phyloP scores from a whole-genome alignment of 1,139 yeast genomes.

The Meyerozyma athensensis region DNA sequence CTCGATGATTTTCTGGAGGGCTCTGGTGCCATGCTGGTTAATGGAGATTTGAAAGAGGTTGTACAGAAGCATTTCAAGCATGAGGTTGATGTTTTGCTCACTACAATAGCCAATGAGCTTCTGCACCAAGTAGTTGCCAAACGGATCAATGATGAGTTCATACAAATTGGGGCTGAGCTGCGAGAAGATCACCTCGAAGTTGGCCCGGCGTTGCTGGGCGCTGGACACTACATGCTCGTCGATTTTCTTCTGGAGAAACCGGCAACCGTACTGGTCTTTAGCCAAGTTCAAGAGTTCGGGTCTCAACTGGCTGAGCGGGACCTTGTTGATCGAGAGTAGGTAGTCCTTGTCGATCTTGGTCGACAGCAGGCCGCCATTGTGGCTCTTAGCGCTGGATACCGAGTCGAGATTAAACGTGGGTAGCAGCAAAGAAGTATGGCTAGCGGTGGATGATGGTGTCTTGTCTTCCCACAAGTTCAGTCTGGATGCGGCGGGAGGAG shows the following conservation, averaged over 20 bases:
- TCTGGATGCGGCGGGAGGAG: conserved; percentile 26
- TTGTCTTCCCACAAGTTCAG: conserved; percentile 15
- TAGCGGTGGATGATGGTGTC: conserved; percentile 3
- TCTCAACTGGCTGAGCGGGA: conserved; percentile 32
- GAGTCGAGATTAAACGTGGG: conserved; percentile 26
- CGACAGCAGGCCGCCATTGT: conserved; percentile 1
- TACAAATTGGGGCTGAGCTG: conserved; percentile 36
- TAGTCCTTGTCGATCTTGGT: conserved; percentile 40
- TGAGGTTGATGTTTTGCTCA: conserved; percentile 32
- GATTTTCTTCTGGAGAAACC: conserved; percentile 43
- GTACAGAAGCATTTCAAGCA: conserved; percentile 35
- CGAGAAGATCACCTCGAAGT: conserved; percentile 39
- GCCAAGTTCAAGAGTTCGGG: conserved; percentile 34
- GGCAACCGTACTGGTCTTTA: conserved; percentile 46
- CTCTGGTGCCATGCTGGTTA: conserved; percentile 44
- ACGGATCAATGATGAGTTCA: conserved; percentile 42
- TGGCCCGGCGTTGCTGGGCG: conserved; percentile 26
- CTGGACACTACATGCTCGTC: conserved; percentile 36
- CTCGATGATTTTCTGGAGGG: conserved; percentile 43
- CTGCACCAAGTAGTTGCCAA: conserved; percentile 25
- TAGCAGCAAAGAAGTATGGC: conserved; percentile 18
- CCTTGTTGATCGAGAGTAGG: conserved; percentile 31
- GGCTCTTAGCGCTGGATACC: not conserved
- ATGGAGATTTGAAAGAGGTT: conserved; percentile 44
- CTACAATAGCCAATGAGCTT: conserved; percentile 30